Evolutionary conservation across 2,329 filamentous ascomycete genomes (phyloP).

Genomic region (Hymenoscyphus repandus): DNA sequence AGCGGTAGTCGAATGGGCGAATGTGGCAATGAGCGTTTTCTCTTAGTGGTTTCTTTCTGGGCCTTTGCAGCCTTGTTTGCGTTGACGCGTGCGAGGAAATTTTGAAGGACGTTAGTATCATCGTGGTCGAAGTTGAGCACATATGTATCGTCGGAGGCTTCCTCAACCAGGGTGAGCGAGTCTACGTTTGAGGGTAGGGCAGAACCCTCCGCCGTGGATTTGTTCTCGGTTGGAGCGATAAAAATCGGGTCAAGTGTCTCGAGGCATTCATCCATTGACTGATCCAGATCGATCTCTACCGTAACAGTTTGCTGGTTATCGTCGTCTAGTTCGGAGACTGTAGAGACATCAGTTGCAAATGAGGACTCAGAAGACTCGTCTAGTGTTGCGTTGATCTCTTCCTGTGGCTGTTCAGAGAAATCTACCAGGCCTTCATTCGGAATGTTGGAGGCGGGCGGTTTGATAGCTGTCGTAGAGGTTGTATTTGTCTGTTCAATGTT

Average conservation of each 20-base stretch:
- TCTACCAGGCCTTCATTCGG: no score
- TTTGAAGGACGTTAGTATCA: slow-evolving; percentile 33
- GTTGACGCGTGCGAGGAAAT: slow-evolving; percentile 33
- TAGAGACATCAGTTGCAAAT: no score
- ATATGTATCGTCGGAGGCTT: slow-evolving; percentile 12
- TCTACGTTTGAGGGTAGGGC: slow-evolving; percentile 10
- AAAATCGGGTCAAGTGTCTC: slow-evolving; percentile 8
- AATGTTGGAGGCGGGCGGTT: no score
- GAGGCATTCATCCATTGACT: not conserved
- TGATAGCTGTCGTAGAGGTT: no score
- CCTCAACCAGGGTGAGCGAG: slow-evolving; percentile 7
- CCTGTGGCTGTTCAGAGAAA: no score
- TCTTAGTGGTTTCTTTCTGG: slow-evolving; percentile 18
- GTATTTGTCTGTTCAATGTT: no score
- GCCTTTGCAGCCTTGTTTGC: slow-evolving; percentile 33
- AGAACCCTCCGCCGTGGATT: not conserved
- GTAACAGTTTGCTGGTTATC: not conserved
- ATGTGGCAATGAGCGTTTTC: slow-evolving; percentile 28
- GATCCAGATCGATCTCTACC: not conserved
- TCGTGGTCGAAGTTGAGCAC: slow-evolving; percentile 22
- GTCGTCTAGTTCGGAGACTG: not conserved
- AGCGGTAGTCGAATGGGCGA: slow-evolving; percentile 29
- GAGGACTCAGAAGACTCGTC: no score
- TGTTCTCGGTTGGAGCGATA: not conserved
- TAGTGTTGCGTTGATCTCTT: no score